A percentile compares a stretch with the other conserved stretches of the same genome.
Conservation (phyloP, 164 flowering plant species). For the Warburgia ugandensis region DNA sequence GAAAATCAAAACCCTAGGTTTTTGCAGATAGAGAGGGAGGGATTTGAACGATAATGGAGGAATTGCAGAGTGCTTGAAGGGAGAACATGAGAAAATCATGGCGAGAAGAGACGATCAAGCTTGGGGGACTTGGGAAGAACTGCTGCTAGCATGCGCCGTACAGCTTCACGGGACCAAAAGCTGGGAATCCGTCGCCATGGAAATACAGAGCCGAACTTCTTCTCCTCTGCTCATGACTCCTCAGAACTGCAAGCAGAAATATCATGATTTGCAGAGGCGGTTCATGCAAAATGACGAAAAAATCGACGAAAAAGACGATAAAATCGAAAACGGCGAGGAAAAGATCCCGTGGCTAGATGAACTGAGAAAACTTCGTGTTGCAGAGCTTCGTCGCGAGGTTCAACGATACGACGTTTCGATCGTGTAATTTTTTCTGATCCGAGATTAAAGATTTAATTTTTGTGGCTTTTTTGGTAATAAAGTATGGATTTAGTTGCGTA, state of each 20-base stretch:
- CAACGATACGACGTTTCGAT: conserved; percentile 72
- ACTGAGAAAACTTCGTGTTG: conserved; percentile 61
- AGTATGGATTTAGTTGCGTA: too few relatives aligned
- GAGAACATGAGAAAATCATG: conserved; percentile 9
- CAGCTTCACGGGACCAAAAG: conserved; percentile 56
- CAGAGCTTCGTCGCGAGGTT: conserved; percentile 64
- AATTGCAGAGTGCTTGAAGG: background rate
- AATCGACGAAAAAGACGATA: conserved; percentile 1
- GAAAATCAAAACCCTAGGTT: conserved; percentile 2
- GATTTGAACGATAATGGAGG: conserved; percentile 11
- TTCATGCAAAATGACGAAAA: conserved; percentile 18
- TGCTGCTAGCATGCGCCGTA: conserved; percentile 81
- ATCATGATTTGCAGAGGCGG: conserved; percentile 53
- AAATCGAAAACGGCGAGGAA: background rate
- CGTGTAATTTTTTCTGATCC: conserved; percentile 32
- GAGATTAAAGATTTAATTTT: too few relatives aligned
- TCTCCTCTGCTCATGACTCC: conserved; percentile 35
- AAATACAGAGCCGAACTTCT: conserved; percentile 45
- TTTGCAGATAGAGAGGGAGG: too few relatives aligned
- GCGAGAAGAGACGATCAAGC: conserved; percentile 14
- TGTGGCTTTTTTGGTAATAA: too few relatives aligned
- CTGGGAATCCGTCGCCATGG: conserved; percentile 80
- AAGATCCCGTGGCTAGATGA: conserved; percentile 69
- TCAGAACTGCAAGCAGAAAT: conserved; percentile 43
- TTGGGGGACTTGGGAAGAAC: conserved; percentile 94